phyloP scores from a whole-genome alignment of 495 filamentous ascomycete species.

The Neurospora sp. region DNA sequence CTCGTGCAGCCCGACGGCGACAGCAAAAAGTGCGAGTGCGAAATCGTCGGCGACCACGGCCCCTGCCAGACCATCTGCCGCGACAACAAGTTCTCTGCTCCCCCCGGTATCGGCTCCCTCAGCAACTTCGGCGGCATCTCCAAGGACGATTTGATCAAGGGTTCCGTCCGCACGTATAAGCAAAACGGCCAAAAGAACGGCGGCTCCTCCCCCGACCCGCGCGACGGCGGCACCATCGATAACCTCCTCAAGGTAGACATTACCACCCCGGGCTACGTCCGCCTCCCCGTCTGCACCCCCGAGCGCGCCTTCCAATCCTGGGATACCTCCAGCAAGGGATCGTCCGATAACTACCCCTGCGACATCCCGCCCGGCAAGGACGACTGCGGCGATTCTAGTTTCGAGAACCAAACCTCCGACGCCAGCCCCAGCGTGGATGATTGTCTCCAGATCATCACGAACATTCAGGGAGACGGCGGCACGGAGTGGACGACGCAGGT shows the following conservation, averaged over 20 bases:
- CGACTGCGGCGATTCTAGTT: not conserved
- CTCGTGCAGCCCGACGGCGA: conserved; percentile 16
- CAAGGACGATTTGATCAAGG: conserved; percentile 16
- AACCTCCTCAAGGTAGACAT: conserved; percentile 16
- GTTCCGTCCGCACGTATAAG: conserved; percentile 21
- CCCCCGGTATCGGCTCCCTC: conserved; percentile 17
- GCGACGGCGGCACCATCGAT: conserved; percentile 7
- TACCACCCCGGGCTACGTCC: conserved; percentile 21
- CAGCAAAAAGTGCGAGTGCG: not conserved
- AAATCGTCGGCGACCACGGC: not conserved
- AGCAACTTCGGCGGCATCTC: conserved; percentile 15
- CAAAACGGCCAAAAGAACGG: conserved; percentile 23
- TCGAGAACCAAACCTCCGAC: not conserved
- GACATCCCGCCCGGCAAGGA: not conserved
- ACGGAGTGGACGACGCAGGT: not conserved
- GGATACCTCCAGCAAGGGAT: conserved; percentile 2
- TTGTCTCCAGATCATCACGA: not conserved
- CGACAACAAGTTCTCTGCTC: conserved; percentile 11
- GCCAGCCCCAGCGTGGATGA: not conserved
- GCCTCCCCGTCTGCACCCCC: conserved; percentile 24
- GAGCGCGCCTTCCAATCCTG: conserved; percentile 14
- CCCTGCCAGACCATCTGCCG: conserved; percentile 3
- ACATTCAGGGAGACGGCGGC: not conserved
- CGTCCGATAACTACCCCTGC: not conserved
- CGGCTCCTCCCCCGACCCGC: conserved; percentile 10